Evolutionary conservation across 2,329 filamentous ascomycete species (phyloP).

Genomic region (Trichophyton mentagrophytes): DNA sequence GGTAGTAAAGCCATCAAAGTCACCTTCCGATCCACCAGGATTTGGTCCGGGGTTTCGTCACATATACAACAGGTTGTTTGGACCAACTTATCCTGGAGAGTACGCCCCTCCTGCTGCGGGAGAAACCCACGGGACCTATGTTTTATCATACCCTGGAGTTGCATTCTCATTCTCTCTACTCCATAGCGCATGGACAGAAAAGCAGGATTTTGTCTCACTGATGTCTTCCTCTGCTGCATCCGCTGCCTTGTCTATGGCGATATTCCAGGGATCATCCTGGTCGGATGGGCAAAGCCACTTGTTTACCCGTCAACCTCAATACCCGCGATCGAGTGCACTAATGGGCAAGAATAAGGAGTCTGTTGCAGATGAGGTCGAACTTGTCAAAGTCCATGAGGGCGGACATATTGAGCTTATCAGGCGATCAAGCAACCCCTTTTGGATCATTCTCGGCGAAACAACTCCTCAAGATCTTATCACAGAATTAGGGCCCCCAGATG

Average conservation of each 20-base stretch:
- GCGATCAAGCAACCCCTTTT: constrained; percentile 53
- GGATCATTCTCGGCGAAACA: constrained; percentile 69
- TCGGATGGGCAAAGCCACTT: constrained; percentile 63
- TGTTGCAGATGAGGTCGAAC: constrained; percentile 77
- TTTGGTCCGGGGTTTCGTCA: constrained; percentile 67
- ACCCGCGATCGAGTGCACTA: constrained; percentile 58
- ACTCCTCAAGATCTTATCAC: constrained; percentile 84
- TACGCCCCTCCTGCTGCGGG: constrained; percentile 55
- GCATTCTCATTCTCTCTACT: constrained; percentile 81
- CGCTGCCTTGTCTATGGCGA: constrained; percentile 71
- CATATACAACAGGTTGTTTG: constrained; percentile 86
- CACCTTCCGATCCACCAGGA: constrained; percentile 19
- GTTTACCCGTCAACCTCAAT: constrained; percentile 61
- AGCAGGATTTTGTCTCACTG: constrained; percentile 69
- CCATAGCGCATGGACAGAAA: constrained; percentile 57
- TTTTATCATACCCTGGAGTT: constrained; percentile 86
- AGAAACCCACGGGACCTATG: constrained; percentile 58
- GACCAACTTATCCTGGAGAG: constrained; percentile 87
- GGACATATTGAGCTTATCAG: constrained; percentile 67
- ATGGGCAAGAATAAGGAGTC: constrained; percentile 61
- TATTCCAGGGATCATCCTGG: constrained; percentile 88
- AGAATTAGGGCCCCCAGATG: constrained; percentile 83
- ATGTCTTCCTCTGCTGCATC: constrained; percentile 66
- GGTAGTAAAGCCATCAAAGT: constrained; percentile 48
- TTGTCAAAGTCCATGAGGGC: constrained; percentile 63